Conservation (phyloP, 2,329 filamentous ascomycete genomes). For the Fusarium lyarnte region DNA sequence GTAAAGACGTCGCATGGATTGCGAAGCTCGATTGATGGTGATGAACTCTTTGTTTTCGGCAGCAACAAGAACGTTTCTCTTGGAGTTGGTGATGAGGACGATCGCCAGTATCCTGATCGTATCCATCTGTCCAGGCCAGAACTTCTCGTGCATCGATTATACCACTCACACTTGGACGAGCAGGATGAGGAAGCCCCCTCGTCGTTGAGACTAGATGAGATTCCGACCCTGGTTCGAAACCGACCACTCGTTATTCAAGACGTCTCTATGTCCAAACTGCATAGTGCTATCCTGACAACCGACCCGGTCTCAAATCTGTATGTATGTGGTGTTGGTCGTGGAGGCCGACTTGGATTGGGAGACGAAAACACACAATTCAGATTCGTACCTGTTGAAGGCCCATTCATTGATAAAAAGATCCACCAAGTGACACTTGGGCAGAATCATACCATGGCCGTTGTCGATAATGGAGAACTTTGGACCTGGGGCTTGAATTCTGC, state of each 20-base stretch:
- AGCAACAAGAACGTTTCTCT: conserved; percentile 96
- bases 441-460: conserved; percentile 88
- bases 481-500: conserved; percentile 92
- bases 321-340: conserved; percentile 89
- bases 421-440: conserved; percentile 85
- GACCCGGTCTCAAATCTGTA: conserved; percentile 93
- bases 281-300: conserved; percentile 86
- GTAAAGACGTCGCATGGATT: conserved; percentile 27
- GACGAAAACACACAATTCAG: conserved; percentile 90
- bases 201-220: conserved; percentile 55
- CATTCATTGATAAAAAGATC: conserved; percentile 78
- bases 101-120: conserved; percentile 91
- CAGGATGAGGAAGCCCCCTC: conserved; percentile 47
- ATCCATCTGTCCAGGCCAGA: conserved; percentile 80
- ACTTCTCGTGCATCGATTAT: conserved; percentile 77
- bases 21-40: conserved; percentile 59
- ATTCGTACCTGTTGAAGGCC: conserved; percentile 83
- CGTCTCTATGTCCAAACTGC: conserved; percentile 88
- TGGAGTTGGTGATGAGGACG: conserved; percentile 94
- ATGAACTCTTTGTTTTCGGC: conserved; percentile 93
- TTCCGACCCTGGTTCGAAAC: conserved; percentile 78
- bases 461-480: conserved; percentile 88
- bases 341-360: conserved; percentile 87
- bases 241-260: conserved; percentile 81
- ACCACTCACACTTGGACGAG: conserved; percentile 71